Base-by-base conservation (phyloP, 164 flowering plant genomes). In the Vitis rupestris region DNA sequence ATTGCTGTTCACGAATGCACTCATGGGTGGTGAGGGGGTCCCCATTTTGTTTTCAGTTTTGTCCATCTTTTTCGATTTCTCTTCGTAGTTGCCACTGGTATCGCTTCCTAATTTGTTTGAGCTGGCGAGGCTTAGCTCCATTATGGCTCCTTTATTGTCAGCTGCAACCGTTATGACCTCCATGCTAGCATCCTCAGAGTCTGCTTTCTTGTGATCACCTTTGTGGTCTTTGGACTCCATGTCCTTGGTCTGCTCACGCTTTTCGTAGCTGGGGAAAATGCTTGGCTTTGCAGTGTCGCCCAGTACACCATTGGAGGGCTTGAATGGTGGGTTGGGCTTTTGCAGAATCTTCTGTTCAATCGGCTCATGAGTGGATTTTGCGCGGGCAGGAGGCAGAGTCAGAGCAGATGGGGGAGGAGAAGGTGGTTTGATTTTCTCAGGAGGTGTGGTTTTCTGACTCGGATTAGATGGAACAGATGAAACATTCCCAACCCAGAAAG, bases 121-220 rank as follows among this genome's bases (percentile, higher is more conserved):
- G n/a, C 75, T 74, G 13, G 80, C 66, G 29, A 50, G 77, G 30
- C 76, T 74, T n/a, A 93, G 31, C 63, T 90, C 91, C 98, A 93
- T 93, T 63, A 79, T 51, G 16, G 98, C 97, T 3, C 98, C 98
- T 70, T 70, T 87, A 87, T 91, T 91, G 47, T 93, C 94, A 15
- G 96, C 97, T 0, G 92, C 87, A 14, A 91, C 70, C 13, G 89
- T 88, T 54, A 90, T 79, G 10, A 88, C 72, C 68, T 83, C 80
- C 79, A 75, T 72, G 1, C 84, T 83, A 1, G 10, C 2, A 0
- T 81, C 76, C 37, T 80, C 86, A 14, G 81, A 67, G 50, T 79
- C 82, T 0, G 74, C 59, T 66, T 79, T 77, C 69, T 78, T 82
- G 56, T 47, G 57, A 19, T 23, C 4, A 13, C n/a, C 73, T 44